Evolutionary conservation across 176 grass and related monocot species (phyloP), one percentile per base, ranked within the genome.

Genomic region (Oryza punctata): DNA sequence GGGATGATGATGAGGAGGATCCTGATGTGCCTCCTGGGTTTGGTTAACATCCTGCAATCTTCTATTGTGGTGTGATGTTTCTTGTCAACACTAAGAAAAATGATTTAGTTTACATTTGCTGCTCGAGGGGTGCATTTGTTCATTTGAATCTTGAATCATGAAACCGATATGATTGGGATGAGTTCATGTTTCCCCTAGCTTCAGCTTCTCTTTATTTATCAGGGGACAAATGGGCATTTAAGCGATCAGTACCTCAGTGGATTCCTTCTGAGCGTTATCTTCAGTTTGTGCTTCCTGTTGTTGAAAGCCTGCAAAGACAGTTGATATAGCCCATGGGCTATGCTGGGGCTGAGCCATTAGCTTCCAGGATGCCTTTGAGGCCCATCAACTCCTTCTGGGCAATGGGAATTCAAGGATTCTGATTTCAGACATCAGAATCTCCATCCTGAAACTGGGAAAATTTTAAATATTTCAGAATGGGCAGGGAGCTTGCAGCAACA

Each of bases 21-120:
- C 84, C 87, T 65, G 85, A 80, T 29, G 82, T 84, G n/a, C 93
- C 93, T 67, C 93, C 93, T 73, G 93, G 93, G 54, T 95, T 95
- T 74, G 90, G 87, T 13, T 95, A 76, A 90, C 70, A 64, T 66
- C 32, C 33, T 76, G 61, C 8, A 10, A 75, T 38, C 68, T 79
- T 61, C 11, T 14, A 67, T 64, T 30, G 7, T 28, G 12, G 29
- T 21, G n/a, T 29, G 14, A 4, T 63, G 37, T 69, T 78, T 78
- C 47, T 32, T 43, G 47, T 59, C n/a, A 40, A 41, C 33, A 60
- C 68, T n/a, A 86, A 82, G 5, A 73, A 23, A 63, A 29, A 54
- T 69, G 9, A 38, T 70, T 28, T 50, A 45, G 32, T 73, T 79
- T 72, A 52, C 19, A 61, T 84, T 41, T 83, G 21, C 24, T 40